These are phyloP conservation scores for Xylaria sp. DNA, from an alignment of 2,329 filamentous ascomycete genomes.

Conservation along the genomic window DNA sequence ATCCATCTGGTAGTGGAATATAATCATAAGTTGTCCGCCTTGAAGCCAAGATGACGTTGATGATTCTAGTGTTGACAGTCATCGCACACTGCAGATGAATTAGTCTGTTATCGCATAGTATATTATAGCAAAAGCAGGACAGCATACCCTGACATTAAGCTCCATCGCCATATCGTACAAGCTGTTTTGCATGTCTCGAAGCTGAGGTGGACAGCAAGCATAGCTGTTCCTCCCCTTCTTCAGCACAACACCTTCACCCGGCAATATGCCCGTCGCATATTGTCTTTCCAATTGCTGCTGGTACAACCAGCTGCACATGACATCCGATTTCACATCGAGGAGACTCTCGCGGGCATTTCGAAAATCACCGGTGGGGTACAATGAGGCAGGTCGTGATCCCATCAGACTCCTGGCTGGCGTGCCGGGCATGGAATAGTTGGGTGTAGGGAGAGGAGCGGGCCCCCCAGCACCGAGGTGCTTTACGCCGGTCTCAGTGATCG, in stretches of 20 bases:
- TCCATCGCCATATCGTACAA: slow-evolving; percentile 45
- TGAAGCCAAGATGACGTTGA: slow-evolving; percentile 61
- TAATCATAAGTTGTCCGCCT: slow-evolving; percentile 55
- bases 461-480: slow-evolving; percentile 22
- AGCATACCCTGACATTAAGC: slow-evolving; percentile 47
- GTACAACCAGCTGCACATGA: slow-evolving; percentile 69
- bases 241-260: slow-evolving; percentile 48
- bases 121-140: neutral
- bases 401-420: slow-evolving; percentile 30
- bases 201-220: slow-evolving; percentile 47
- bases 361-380: slow-evolving; percentile 48
- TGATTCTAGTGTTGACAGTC: slow-evolving; percentile 69
- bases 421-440: slow-evolving; percentile 30
- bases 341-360: slow-evolving; percentile 53
- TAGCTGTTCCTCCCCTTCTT: slow-evolving; percentile 48
- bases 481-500: slow-evolving; percentile 28
- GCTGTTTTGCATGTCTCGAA: slow-evolving; percentile 44
- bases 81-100: slow-evolving; percentile 62
- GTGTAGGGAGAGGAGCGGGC: slow-evolving; percentile 16
- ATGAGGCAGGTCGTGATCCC: slow-evolving; percentile 37
- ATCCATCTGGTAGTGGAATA: slow-evolving; percentile 62
- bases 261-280: slow-evolving; percentile 45
- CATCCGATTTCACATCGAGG: slow-evolving; percentile 61
- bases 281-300: slow-evolving; percentile 62
- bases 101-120: slow-evolving; percentile 4